Conservation (phyloP, 345 rosid species). For the Corymbia maculata region DNA sequence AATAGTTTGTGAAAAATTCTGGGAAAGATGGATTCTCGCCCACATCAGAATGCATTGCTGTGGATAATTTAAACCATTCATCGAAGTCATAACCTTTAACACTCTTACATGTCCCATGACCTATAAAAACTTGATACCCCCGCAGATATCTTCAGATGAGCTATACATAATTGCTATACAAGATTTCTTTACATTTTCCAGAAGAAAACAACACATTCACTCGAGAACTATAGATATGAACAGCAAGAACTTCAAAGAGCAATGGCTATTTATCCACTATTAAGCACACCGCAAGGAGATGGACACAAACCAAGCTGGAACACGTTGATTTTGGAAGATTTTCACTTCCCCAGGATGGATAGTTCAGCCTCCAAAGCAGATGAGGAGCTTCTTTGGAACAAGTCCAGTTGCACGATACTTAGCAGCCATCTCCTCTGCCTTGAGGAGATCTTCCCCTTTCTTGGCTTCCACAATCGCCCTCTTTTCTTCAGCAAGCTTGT, state of each 20-base stretch:
- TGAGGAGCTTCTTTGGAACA: conserved; percentile 42
- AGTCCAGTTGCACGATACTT: conserved; percentile 70
- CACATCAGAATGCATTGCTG: neutral
- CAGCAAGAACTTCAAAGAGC: neutral
- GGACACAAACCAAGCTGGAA: neutral
- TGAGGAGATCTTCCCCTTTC: conserved; percentile 68
- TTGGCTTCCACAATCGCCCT: conserved; percentile 65
- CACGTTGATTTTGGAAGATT: neutral
- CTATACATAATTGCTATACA: neutral
- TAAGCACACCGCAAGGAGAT: neutral
- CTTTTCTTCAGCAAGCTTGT: conserved; percentile 66
- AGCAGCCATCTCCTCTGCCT: conserved; percentile 70
- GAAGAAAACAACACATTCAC: neutral
- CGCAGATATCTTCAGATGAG: neutral
- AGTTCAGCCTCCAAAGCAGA: conserved; percentile 16
- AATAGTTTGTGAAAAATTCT: neutral
- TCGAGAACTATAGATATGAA: neutral
- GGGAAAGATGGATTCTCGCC: neutral
- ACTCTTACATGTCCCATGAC: neutral
- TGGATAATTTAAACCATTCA: neutral
- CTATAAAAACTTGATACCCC: neutral
- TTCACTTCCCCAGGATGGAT: neutral
- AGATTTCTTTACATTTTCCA: neutral
- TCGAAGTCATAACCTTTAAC: neutral
- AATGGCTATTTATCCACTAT: neutral